Evolutionary conservation across 371 early-diverging fungal genomes (phyloP).

Genomic region (Blakeslea trispora): DNA sequence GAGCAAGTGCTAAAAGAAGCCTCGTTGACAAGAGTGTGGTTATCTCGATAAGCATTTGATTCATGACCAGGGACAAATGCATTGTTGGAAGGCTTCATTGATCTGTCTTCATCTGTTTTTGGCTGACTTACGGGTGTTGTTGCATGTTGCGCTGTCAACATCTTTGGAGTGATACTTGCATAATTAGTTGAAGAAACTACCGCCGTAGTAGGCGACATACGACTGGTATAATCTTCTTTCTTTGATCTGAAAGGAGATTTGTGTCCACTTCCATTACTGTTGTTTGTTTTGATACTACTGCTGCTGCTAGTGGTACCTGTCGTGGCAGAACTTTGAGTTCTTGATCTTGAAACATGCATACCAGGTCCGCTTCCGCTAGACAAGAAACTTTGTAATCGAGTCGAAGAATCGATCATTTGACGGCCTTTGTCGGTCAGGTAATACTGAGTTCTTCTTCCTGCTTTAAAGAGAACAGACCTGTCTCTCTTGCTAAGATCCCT

Average conservation of each 20-base stretch:
- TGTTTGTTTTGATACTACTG: slow-evolving; percentile 7
- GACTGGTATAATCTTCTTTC: slow-evolving; percentile 15
- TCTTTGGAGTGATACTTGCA: slow-evolving; percentile 9
- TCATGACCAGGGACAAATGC: not conserved
- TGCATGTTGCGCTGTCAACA: slow-evolving; percentile 5
- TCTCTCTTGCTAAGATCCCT: slow-evolving; percentile 25
- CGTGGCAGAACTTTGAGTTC: slow-evolving; percentile 18
- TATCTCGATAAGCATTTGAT: not conserved
- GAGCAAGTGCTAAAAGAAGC: no score
- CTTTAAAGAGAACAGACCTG: slow-evolving; percentile 36
- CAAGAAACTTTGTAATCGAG: not conserved
- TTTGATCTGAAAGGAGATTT: slow-evolving; percentile 2
- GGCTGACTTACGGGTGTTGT: not conserved
- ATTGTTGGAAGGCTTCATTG: not conserved
- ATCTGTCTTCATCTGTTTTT: not conserved
- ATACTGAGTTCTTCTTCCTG: slow-evolving; percentile 52
- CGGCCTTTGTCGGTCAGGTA: slow-evolving; percentile 58
- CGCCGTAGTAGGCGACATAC: slow-evolving; percentile 18
- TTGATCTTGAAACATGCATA: not conserved
- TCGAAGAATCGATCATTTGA: slow-evolving; percentile 50
- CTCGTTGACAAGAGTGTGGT: no score
- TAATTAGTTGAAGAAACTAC: not conserved
- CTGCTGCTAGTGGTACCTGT: slow-evolving; percentile 13
- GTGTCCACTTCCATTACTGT: not conserved
- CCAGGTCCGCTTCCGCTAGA: not conserved